Evolutionary conservation across 2,329 filamentous ascomycete species (phyloP).

Genomic region (Aspergillus caelatus): DNA sequence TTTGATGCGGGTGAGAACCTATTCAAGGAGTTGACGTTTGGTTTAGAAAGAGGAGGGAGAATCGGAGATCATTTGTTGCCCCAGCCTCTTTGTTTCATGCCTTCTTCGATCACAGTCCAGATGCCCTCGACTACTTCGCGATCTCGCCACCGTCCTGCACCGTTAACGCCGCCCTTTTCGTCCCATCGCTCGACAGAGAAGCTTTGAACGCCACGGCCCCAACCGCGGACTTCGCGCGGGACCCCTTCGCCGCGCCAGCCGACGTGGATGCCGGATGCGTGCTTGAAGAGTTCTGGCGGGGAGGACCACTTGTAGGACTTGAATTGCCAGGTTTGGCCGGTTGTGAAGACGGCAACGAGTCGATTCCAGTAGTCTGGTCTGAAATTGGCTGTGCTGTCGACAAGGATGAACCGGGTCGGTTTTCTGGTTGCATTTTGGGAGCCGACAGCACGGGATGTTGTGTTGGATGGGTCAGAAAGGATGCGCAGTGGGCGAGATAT

Average conservation of each 20-base stretch:
- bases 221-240: slow-evolving; percentile 76
- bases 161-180: slow-evolving; percentile 45
- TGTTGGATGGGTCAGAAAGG: slow-evolving; percentile 37
- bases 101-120: slow-evolving; percentile 84
- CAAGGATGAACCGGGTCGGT: slow-evolving; percentile 89
- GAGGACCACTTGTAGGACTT: slow-evolving; percentile 96
- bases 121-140: slow-evolving; percentile 90
- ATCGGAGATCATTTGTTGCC: slow-evolving; percentile 30
- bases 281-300: slow-evolving; percentile 84
- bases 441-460: slow-evolving; percentile 54
- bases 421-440: slow-evolving; percentile 53
- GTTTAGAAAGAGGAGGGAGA: neutral
- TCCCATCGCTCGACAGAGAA: slow-evolving; percentile 85
- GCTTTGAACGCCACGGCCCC: slow-evolving; percentile 81
- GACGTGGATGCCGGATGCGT: slow-evolving; percentile 84
- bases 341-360: slow-evolving; percentile 95
- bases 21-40: neutral
- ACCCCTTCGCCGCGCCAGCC: slow-evolving; percentile 85
- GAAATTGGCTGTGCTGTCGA: slow-evolving; percentile 91
- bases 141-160: slow-evolving; percentile 71
- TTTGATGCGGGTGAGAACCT: neutral
- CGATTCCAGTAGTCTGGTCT: slow-evolving; percentile 97
- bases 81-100: slow-evolving; percentile 87
- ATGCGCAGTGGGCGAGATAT: slow-evolving; percentile 75
- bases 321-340: slow-evolving; percentile 97